A percentile compares a stretch with the other conserved stretches of the same genome.
These are phyloP conservation scores for Xylaria curta DNA, from an alignment of 495 filamentous ascomycete genomes.

Conservation along the genomic window DNA sequence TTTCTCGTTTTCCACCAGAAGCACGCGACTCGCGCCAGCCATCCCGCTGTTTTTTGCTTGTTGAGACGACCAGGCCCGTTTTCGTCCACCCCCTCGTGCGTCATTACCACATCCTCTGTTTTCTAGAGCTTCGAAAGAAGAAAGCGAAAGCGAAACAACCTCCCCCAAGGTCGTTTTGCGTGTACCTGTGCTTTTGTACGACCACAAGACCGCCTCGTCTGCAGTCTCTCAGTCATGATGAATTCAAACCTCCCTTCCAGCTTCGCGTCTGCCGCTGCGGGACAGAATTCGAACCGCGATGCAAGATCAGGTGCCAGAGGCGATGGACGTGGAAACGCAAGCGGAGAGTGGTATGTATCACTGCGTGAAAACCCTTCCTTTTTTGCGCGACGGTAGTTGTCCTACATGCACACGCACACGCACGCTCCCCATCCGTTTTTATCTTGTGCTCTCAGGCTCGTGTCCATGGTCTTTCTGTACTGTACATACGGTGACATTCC, in stretches of 20 bases:
- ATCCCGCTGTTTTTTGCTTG: constrained; percentile 7
- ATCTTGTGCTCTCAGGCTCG: not conserved
- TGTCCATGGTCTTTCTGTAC: not conserved
- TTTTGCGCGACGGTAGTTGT: not conserved
- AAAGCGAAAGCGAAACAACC: not conserved
- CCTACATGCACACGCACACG: not conserved
- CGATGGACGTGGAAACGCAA: constrained; percentile 55
- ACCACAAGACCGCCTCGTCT: constrained; percentile 26
- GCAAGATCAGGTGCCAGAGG: constrained; percentile 58
- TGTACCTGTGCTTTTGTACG: constrained; percentile 16
- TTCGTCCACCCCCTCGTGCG: constrained; percentile 4
- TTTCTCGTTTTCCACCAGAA: not conserved
- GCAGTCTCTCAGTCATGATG: constrained; percentile 53
- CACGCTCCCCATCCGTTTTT: not conserved
- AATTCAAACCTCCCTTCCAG: constrained; percentile 79
- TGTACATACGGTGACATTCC: constrained; percentile 1
- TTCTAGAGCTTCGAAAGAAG: constrained; percentile 14
- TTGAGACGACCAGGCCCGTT: not conserved
- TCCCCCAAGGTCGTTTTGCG: not conserved
- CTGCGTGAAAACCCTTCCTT: not conserved
- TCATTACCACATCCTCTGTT: constrained; percentile 19
- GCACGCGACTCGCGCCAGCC: constrained; percentile 11
- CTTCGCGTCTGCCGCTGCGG: constrained; percentile 83
- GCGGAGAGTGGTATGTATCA: constrained; percentile 41
- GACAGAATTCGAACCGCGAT: constrained; percentile 66